Conservation (phyloP, 2,329 filamentous ascomycete genomes). For the Scedosporium minutisporum region DNA sequence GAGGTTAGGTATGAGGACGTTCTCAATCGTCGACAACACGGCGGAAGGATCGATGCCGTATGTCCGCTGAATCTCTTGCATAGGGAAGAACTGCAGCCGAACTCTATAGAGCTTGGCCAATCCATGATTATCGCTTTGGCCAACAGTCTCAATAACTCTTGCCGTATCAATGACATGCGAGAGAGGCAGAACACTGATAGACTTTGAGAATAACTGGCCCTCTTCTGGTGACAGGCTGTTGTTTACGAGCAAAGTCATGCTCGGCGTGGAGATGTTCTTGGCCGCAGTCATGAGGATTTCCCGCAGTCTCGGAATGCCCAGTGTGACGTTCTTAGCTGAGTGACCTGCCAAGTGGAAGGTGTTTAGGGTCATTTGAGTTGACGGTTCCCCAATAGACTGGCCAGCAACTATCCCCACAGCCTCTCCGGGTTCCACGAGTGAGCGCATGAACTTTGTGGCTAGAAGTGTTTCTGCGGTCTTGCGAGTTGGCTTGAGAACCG, state of each 20-base stretch:
- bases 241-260: slow-evolving; percentile 76
- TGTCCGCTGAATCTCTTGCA: slow-evolving; percentile 70
- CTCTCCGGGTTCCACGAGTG: slow-evolving; percentile 87
- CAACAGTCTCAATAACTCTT: slow-evolving; percentile 69
- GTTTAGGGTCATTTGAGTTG: slow-evolving; percentile 98
- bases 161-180: slow-evolving; percentile 77
- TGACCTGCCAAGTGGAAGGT: slow-evolving; percentile 99
- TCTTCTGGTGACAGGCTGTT: slow-evolving; percentile 59
- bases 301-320: slow-evolving; percentile 92
- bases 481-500: slow-evolving; percentile 35
- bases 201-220: slow-evolving; percentile 77
- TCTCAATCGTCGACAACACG: slow-evolving; percentile 71
- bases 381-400: slow-evolving; percentile 93
- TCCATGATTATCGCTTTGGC: slow-evolving; percentile 55
- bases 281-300: slow-evolving; percentile 99
- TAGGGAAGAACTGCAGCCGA: slow-evolving; percentile 72
- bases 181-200: slow-evolving; percentile 76
- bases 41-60: slow-evolving; percentile 76
- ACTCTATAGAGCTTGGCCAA: slow-evolving; percentile 82
- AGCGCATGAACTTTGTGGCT: slow-evolving; percentile 85
- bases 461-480: slow-evolving; percentile 77
- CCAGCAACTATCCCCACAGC: slow-evolving; percentile 94
- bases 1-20: slow-evolving; percentile 64
- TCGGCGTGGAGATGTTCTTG: slow-evolving; percentile 77
- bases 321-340: slow-evolving; percentile 95